These are phyloP conservation scores for Ceratopteris richardii DNA, from an alignment of 75 land plant genomes.

Conservation along the genomic window DNA sequence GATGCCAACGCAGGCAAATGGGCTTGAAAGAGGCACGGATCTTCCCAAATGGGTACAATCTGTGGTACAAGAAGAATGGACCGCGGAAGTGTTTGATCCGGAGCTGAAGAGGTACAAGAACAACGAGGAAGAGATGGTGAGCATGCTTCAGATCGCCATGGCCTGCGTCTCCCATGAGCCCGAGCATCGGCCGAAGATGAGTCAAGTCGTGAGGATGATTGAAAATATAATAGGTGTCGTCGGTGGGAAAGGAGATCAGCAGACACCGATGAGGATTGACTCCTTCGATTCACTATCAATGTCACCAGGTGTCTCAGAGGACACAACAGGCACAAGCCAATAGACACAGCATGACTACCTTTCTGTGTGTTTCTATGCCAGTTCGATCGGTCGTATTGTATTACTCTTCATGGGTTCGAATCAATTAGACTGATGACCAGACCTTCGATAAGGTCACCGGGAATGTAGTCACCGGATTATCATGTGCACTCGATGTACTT, in stretches of 20 bases:
- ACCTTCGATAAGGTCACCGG: too few relatives aligned
- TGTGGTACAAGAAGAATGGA: constrained; percentile 79
- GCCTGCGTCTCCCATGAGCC: constrained; percentile 46
- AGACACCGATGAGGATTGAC: constrained; percentile 33
- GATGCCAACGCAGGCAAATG: constrained; percentile 44
- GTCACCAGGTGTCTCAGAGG: constrained; percentile 60
- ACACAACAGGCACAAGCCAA: constrained; percentile 14
- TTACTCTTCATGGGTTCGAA: too few relatives aligned
- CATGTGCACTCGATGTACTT: too few relatives aligned
- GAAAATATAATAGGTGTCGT: constrained; percentile 37
- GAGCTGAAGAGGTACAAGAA: constrained; percentile 56
- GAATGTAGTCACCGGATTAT: too few relatives aligned
- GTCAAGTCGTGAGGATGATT: constrained; percentile 55
- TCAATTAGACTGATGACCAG: too few relatives aligned
- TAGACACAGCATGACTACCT: too few relatives aligned
- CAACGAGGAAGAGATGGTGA: constrained; percentile 51
- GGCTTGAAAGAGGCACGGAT: constrained; percentile 16
- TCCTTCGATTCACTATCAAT: constrained; percentile 46
- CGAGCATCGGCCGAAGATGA: constrained; percentile 66
- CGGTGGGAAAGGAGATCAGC: not conserved
- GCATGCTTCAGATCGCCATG: constrained; percentile 66
- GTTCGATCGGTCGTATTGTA: too few relatives aligned
- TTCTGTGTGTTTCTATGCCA: too few relatives aligned
- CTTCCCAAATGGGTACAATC: constrained; percentile 67
- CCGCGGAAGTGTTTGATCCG: constrained; percentile 67